Conservation (phyloP, 495 filamentous ascomycete genomes). For the Aspergillus wentii region DNA sequence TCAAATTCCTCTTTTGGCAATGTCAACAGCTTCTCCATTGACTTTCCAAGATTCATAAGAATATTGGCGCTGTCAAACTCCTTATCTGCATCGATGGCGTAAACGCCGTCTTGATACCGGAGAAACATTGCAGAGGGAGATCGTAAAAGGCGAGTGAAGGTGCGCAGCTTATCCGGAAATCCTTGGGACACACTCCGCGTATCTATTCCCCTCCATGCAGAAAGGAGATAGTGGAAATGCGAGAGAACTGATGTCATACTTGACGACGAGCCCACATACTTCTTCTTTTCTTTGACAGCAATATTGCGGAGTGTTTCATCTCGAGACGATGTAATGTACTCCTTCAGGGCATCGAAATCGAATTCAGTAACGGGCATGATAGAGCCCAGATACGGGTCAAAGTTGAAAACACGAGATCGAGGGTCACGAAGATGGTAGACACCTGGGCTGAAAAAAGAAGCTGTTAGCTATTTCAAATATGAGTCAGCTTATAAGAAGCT, state of each 20-base stretch:
- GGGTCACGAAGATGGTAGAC: conserved; percentile 90
- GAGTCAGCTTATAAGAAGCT: no score
- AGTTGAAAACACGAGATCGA: conserved; percentile 84
- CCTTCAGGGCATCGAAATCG: conserved; percentile 78
- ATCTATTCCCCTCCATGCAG: conserved; percentile 72
- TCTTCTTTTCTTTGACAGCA: conserved; percentile 63
- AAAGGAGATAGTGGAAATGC: conserved; percentile 92
- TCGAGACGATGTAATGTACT: conserved; percentile 84
- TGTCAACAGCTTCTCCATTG: conserved; percentile 95
- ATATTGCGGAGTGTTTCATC: conserved; percentile 63
- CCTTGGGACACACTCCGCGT: conserved; percentile 54
- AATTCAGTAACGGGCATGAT: conserved; percentile 93
- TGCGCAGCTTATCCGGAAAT: conserved; percentile 54
- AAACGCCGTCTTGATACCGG: conserved; percentile 74
- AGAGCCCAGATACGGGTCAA: conserved; percentile 84
- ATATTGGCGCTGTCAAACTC: conserved; percentile 82
- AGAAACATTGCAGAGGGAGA: conserved; percentile 78
- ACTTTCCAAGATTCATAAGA: conserved; percentile 84
- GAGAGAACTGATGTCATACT: conserved; percentile 86
- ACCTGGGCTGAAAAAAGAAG: conserved; percentile 53
- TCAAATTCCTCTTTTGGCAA: conserved; percentile 76
- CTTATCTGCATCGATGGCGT: conserved; percentile 98
- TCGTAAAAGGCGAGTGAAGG: conserved; percentile 66
- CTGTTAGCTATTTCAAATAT: no score
- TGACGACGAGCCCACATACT: conserved; percentile 91